phyloP scores from a whole-genome alignment of 306 rosid genomes.

The Citrullus mucosospermus region DNA sequence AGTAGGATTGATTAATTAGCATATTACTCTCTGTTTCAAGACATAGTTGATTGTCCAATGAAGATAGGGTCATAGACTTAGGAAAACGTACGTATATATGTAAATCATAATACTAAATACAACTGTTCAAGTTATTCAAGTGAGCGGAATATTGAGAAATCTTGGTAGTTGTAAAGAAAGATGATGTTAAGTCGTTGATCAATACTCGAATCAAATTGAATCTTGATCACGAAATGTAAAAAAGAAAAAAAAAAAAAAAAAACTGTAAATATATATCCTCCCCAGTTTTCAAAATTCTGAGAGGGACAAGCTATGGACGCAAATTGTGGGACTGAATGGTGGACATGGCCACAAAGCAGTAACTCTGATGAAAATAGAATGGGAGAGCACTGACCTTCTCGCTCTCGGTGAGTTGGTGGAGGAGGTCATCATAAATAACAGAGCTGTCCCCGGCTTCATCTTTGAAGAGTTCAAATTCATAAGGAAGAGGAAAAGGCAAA shows the following conservation, averaged over 20 bases:
- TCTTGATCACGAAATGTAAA: background rate
- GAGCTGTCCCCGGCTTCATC: background rate
- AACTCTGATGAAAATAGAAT: background rate
- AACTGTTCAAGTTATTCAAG: background rate
- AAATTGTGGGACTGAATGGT: background rate
- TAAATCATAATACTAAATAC: no score
- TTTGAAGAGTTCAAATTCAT: constrained; percentile 6
- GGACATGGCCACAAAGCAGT: background rate
- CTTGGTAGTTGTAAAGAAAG: background rate
- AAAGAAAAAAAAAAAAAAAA: background rate
- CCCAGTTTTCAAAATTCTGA: background rate
- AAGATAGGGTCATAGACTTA: background rate
- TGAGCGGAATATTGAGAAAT: background rate
- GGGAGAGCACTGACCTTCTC: constrained; percentile 1
- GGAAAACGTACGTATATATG: no score
- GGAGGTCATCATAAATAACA: constrained; percentile 11
- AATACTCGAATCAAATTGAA: background rate
- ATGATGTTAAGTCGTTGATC: background rate
- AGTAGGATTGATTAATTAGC: background rate
- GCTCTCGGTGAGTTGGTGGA: background rate
- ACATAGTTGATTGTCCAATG: background rate
- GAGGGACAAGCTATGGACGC: background rate
- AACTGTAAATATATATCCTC: background rate
- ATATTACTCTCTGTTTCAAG: background rate
- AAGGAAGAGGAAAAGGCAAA: constrained; percentile 17